Base-by-base conservation (phyloP, 495 filamentous ascomycete species). In the Penicillium pulvis region DNA sequence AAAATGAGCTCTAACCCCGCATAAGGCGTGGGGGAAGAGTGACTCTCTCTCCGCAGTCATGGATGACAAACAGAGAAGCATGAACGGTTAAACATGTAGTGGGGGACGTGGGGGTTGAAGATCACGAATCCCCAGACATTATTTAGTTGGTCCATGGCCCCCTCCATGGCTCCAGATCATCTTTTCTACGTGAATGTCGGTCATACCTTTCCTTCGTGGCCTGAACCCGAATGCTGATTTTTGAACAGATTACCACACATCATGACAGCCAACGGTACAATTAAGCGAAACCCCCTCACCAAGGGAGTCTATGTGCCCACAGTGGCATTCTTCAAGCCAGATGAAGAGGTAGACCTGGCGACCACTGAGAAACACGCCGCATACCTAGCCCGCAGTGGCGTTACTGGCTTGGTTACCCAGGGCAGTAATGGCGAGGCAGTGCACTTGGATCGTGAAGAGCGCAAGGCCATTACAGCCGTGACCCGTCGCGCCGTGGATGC, bases 361-460 rank as follows among this genome's bases (percentile, higher is more conserved):
- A 88, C 89, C 36, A 88, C 86, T 50, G 81, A 83, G 54, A 86
- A 79, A 55, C 92, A 97, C 71, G 89, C 91, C 33, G 84, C 90
- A 51, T 89, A 90, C 63, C 89, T 97, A n/a, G 91, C 90, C 51
- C 72, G 84, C 52, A 86, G 89, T 46, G 92, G 92, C 52, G 84
- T 95, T 35, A 83, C 87, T 42, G 92, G 92, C 49, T 78, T 97
- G 41, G 85, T 90, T 48, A 91, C 90, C 17, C 91, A 95, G 71
- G 92, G 92, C 28, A 93, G 89, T 71, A 97, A 95, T 70, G 92
- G 92, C 66, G 92, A 94, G 75, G 90, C 90, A 3, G 89, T 92
- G 4, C 90, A 93, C 65, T 77, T 93, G 24, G 86, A 87, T 47
- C 85, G 85, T 35, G 73, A 82, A 17, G 90, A 93, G 68, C 84